Evolutionary conservation across 306 rosid genomes (phyloP), one percentile per base, ranked within the genome.

Genomic region (Sicyos baderoa): DNA sequence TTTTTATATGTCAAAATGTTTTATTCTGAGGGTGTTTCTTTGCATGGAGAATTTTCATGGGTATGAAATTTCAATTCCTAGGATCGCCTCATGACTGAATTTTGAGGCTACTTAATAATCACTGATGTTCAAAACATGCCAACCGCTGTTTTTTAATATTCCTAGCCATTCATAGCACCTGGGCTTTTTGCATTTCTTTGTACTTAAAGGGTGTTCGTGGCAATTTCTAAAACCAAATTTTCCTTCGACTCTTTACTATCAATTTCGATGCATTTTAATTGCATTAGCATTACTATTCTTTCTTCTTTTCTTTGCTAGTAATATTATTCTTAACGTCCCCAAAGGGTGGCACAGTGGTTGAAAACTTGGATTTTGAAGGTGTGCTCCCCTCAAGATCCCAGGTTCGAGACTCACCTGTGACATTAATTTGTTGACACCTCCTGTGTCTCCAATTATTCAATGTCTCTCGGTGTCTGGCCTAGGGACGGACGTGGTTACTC

Each of bases 221-320:
- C 21, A 4, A 40, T 11, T 44, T 64, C 13, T 64, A 9, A 4
- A 18, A 44, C 29, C 35, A 40, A 40, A 40, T 40, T 7, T 40
- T 9, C 11, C 45, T 40, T 40, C 11, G 45, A 40, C 45, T 9
- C 25, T 40, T 40, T 40, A 3, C 49, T 45, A 27, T 64, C 29
- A 42, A 63, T 42, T 37, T 42, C 1, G 70, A 64, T 64, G 32
- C 70, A 63, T 37, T 63, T 42, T n/a, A 40, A 42, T 42, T 40
- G 47, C 19, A n/a, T 37, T 61, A 61, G 47, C 19, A n/a, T 37
- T 61, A 61, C 32, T 61, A 35, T 61, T 35, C 67, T 35, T 61
- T 45, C 50, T 45, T 45, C 10, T 10, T 59, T 21, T 59, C 42
- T 63, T 40, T 18, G 5, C 32, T 42, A 19, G 29, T 35, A 42